A percentile compares a stretch with the other conserved stretches of the same genome.
phyloP scores from a whole-genome alignment of 129 eudicot species.

The Chrysanthemum makinoi region DNA sequence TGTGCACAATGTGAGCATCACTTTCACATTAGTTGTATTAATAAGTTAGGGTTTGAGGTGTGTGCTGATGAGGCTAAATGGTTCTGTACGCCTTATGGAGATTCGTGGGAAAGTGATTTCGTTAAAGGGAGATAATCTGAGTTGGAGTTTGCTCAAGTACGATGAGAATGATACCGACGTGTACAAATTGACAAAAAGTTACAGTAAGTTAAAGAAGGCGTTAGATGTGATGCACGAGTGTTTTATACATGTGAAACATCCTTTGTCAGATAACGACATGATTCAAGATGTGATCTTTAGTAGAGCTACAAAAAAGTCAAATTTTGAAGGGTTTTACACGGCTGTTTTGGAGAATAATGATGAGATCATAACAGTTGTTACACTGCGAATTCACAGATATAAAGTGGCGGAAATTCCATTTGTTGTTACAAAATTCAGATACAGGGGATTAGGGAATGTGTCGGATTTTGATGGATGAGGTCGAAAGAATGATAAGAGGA shows the following conservation, averaged over 20 bases:
- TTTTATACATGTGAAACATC: constrained; percentile 75
- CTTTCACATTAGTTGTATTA: neutral
- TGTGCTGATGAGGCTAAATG: constrained; percentile 12
- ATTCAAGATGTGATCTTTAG: constrained; percentile 76
- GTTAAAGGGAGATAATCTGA: constrained; percentile 51
- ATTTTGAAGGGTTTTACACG: constrained; percentile 73
- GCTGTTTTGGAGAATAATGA: constrained; percentile 80
- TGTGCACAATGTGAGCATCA: constrained; percentile 70
- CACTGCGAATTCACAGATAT: constrained; percentile 70
- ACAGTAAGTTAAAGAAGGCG: constrained; percentile 70
- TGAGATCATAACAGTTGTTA: constrained; percentile 68
- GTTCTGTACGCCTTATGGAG: neutral
- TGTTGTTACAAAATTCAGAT: constrained; percentile 67
- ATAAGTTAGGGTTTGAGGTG: neutral
- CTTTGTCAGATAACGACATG: constrained; percentile 61
- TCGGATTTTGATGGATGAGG: constrained; percentile 4
- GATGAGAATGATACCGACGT: constrained; percentile 25
- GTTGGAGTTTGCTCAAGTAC: constrained; percentile 69
- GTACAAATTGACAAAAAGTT: constrained; percentile 39
- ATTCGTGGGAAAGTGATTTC: constrained; percentile 37
- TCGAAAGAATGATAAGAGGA: no score
- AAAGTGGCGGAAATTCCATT: constrained; percentile 90
- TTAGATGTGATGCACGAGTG: constrained; percentile 84
- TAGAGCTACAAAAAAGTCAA: constrained; percentile 49
- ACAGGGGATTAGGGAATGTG: constrained; percentile 92